Evolutionary conservation across 345 rosid genomes (phyloP), one percentile per base, ranked within the genome.

Genomic region (Eucalyptus leucophloia): DNA sequence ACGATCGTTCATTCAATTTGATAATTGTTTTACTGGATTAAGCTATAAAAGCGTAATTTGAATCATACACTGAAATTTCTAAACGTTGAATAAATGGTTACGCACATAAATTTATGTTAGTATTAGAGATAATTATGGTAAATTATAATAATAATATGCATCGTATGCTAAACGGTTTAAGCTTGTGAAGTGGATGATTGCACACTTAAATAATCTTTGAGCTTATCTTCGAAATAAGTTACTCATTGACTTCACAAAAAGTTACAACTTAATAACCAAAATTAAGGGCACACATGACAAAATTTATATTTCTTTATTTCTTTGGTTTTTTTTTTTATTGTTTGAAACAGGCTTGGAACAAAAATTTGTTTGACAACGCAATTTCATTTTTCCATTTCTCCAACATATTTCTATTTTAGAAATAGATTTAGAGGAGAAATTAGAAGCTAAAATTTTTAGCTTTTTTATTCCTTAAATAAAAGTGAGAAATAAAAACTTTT

Each of bases 281-380:
- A 51, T 7, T 51, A 51, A 51, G 0, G 54, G 1, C 1, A 3
- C 0, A 0, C 21, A 7, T 51, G 21, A 17, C 4, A 50, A 50
- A 50, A 51, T 3, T 6, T 51, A 51, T 6, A 3, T 51, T 51
- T 17, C 4, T 51, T 51, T 51, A 51, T 51, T 51, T 51, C 8
- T 51, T 51, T 51, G 21, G 4, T 17, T 16, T 50, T 49, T 15
- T 15, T 50, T 50, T 15, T 1, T 50, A 3, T 51, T 51, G 4
- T 51, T 51, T 51, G 19, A 50, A 50, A 50, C 3, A 6, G 1
- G 19, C 17, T 50, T 50, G 21, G 3, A 51, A 51, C 1, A 51
- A 51, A 51, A 51, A 51, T 17, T 0, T 7, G 1, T 51, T 51
- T 51, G 54, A 51, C 8, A 51, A 51, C 0, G 1, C 21, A 51